These are phyloP conservation scores for Oemleria cerasiformis DNA, from an alignment of 306 rosid genomes.

Conservation along the genomic window DNA sequence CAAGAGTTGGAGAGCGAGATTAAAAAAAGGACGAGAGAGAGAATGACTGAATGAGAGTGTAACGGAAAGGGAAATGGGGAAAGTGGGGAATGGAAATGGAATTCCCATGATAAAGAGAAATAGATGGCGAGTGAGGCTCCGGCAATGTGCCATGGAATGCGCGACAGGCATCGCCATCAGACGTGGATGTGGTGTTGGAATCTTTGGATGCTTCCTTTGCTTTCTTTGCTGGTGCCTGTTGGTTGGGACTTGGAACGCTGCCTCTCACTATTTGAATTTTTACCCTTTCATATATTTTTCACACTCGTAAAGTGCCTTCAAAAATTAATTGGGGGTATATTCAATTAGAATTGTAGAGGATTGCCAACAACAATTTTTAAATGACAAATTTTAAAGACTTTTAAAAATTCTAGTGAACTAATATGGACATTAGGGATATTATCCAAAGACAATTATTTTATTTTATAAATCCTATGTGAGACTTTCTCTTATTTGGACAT, in stretches of 20 bases:
- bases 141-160: not conserved
- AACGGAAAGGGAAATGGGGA: not conserved
- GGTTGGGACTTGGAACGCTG: not conserved
- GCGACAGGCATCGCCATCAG: slow-evolving; percentile 40
- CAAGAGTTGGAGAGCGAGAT: not conserved
- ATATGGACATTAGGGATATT: no score
- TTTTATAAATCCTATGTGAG: no score
- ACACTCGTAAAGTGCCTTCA: not conserved
- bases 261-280: not conserved
- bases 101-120: not conserved
- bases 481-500: no score
- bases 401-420: no score
- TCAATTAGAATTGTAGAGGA: no score
- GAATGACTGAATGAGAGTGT: not conserved
- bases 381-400: no score
- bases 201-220: not conserved
- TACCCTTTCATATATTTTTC: not conserved
- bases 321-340: no score
- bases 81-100: not conserved
- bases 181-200: not conserved
- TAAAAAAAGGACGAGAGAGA: not conserved
- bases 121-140: slow-evolving; percentile 27
- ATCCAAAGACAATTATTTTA: no score
- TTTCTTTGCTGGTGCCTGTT: not conserved
- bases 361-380: no score